Evolutionary conservation across 2,329 filamentous ascomycete species (phyloP), one percentile per base, ranked within the genome.

Genomic region (Colletotrichum sojae): DNA sequence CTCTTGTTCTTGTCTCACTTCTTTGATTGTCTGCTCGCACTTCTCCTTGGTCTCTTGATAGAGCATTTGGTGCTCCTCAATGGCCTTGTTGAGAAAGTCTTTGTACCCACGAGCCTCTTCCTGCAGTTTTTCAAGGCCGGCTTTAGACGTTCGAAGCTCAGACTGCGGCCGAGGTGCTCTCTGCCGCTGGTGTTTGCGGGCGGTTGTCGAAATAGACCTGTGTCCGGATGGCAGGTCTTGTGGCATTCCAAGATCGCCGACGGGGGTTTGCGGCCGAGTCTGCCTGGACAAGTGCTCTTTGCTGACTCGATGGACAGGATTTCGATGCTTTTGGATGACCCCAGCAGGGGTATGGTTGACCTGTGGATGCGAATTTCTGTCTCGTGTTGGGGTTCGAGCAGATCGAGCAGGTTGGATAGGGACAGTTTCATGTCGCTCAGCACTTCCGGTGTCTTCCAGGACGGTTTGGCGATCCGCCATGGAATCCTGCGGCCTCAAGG

Each of bases 21-120:
- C 73, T 1, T 76, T 69, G 12, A 81, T 77, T 0, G 78, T 73
- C 2, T 80, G 69, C 16, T 82, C 68, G 59, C 79, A 81, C 49
- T 76, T 76, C 2, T 75, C 60, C 49, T 76, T 78, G 9, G 78
- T 77, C 46, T 76, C 75, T 4, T 69, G 73, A 71, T 79, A 85
- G 1, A 87, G 76, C 5, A 73, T 73, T 64, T 86, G 83, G 31
- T 88, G 85, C 66, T 88, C 85, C 2, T 72, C 69, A 9, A 83
- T 82, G 1, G 83, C 82, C 55, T 82, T 76, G 63, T 86, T 85
- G n/a, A 88, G 73, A 16, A 81, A 81, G 3, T 73, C 71, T 61
- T 76, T 80, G 67, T 78, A 82, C 1, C 72, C 72, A 6, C 74
- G 75, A 51, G 79, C 73, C 63, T 79, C 85, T 10, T 80, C 78